Conservation (phyloP, 306 rosid genomes). For the Prunus mume region DNA sequence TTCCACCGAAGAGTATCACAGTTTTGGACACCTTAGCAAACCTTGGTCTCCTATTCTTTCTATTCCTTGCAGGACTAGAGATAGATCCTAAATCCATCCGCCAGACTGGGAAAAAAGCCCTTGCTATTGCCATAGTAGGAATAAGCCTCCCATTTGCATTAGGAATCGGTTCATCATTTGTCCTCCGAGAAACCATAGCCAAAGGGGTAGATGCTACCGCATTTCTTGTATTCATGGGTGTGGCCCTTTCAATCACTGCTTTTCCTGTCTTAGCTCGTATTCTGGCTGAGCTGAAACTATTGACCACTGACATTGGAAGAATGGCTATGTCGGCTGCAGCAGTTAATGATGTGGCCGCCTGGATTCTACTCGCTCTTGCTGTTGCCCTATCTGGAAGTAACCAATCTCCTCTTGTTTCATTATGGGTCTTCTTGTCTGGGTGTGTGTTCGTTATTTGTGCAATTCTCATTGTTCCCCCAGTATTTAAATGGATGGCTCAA, state of each 20-base stretch:
- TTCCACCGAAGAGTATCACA: conserved; percentile 73
- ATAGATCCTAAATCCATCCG: conserved; percentile 65
- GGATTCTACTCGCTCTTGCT: conserved; percentile 92
- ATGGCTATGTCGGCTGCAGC: conserved; percentile 97
- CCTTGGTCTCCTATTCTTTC: conserved; percentile 77
- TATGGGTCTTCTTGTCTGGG: conserved; percentile 79
- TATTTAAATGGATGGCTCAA: conserved; percentile 59
- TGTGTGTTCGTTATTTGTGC: conserved; percentile 49
- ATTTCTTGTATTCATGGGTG: conserved; percentile 87
- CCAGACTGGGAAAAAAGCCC: conserved; percentile 57
- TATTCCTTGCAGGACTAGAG: conserved; percentile 76
- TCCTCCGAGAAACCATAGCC: conserved; percentile 57
- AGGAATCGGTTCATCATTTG: conserved; percentile 77
- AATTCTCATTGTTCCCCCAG: conserved; percentile 43
- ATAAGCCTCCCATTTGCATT: conserved; percentile 69
- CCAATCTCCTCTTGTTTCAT: conserved; percentile 55
- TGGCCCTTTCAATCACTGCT: conserved; percentile 86
- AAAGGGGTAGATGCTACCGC: conserved; percentile 50
- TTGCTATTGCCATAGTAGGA: conserved; percentile 76
- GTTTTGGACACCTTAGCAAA: conserved; percentile 90
- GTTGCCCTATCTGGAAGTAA: conserved; percentile 64
- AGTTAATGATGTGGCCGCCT: conserved; percentile 83
- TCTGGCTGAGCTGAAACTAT: conserved; percentile 80
- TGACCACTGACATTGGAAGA: conserved; percentile 75
- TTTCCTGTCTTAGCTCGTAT: conserved; percentile 91